Evolutionary conservation across 2,329 filamentous ascomycete species (phyloP), one percentile per base, ranked within the genome.

Genomic region (Pseudogymnoascus sp.): DNA sequence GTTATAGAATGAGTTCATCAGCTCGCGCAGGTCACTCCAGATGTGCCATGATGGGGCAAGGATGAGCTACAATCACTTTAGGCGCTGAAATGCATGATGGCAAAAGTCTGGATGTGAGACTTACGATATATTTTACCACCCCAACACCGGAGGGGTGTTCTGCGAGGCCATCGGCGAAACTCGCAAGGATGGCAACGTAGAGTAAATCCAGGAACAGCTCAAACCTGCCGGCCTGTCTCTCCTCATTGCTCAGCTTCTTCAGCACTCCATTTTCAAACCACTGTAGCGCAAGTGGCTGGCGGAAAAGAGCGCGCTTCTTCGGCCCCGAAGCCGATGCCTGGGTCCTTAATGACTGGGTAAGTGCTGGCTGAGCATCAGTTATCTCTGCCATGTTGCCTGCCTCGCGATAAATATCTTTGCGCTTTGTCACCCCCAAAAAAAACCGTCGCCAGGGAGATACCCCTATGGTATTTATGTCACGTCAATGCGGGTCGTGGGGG

Each of bases 1-100:
- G 61, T 78, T 80, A 69, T 81, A 80, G 70, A 79, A 81, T 6
- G 77, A 78, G 69, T 81, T 81, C 77, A 81, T 80, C 63, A 80
- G 71, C 69, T 80, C 79, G 65, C 78, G 76, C 16, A 80, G 72
- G 65, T 81, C 79, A 42, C 73, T 75, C 79, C 79, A 81, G 59
- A 80, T 77, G 64, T 81, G 76, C 78, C 78, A 80, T 63, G 78
- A 77, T 8, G 78, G 78, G 6, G 77, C 73, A 38, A 80, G 77
- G 38, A 79, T 78, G 50, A 81, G 74, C 65, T 66, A 6, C 16
- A n/a, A 53, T 31, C 14, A 53, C 23, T 53, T 53, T 31, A 53
- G 47, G 7, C 23, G 23, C 47, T 53, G n/a, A 16, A 42, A 42
- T 7, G 12, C n/a, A 21, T 11, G 11, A 3, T 60, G 31, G 10